A percentile compares a stretch with the other conserved stretches of the same genome.
These are phyloP conservation scores for Starmerella kuoi DNA, from an alignment of 805 yeast genomes.

Conservation along the genomic window DNA sequence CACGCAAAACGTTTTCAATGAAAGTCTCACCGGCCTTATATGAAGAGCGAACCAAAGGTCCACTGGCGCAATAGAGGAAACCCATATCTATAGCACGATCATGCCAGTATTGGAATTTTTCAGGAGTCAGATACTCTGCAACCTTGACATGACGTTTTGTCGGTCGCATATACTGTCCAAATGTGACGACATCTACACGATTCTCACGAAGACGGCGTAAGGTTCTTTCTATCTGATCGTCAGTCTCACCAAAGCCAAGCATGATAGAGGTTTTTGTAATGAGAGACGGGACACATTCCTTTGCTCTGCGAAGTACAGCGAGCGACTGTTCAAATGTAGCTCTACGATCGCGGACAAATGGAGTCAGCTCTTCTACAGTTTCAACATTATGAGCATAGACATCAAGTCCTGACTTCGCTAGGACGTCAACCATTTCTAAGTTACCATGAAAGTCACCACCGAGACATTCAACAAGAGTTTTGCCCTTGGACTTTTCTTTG, in stretches of 20 bases:
- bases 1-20: conserved; percentile 70
- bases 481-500: conserved; percentile 73
- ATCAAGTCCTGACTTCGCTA: conserved; percentile 81
- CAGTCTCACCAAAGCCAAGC: conserved; percentile 96
- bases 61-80: conserved; percentile 90
- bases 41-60: conserved; percentile 91
- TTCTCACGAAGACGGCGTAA: conserved; percentile 62
- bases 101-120: conserved; percentile 88
- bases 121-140: conserved; percentile 87
- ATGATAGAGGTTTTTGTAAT: conserved; percentile 88
- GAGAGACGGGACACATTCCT: conserved; percentile 56
- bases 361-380: conserved; percentile 90
- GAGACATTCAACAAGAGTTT: conserved; percentile 80
- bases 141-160: conserved; percentile 98
- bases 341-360: conserved; percentile 88
- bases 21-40: conserved; percentile 98
- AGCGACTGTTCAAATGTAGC: conserved; percentile 89
- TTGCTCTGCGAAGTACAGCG: conserved; percentile 67
- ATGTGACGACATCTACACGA: conserved; percentile 86
- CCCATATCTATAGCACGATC: conserved; percentile 76
- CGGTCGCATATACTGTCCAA: conserved; percentile 99
- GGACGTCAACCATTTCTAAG: conserved; percentile 58
- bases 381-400: conserved; percentile 96
- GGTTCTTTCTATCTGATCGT: conserved; percentile 71
- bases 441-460: conserved; percentile 95